Conservation (phyloP, 208 protist genomes). For the Willaertia magna region DNA sequence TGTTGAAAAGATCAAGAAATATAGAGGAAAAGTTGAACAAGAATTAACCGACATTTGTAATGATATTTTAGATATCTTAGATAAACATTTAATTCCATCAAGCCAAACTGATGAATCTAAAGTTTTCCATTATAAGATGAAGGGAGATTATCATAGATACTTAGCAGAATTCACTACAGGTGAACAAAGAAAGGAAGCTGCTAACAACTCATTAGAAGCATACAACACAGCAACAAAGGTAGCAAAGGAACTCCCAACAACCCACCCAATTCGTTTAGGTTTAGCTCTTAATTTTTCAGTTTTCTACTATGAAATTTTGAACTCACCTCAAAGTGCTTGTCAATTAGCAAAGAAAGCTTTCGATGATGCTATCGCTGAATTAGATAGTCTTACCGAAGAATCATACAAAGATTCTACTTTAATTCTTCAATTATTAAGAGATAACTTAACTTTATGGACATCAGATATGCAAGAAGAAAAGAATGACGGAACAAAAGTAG, state of each 20-base stretch:
- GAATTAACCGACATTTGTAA: constrained; percentile 95
- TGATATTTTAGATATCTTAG: constrained; percentile 86
- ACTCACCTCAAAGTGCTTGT: constrained; percentile 83
- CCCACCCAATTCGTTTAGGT: constrained; percentile 94
- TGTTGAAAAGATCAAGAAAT: constrained; percentile 66
- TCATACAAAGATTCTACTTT: constrained; percentile 96
- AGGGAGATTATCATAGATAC: constrained; percentile 91
- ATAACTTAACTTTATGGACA: constrained; percentile 97
- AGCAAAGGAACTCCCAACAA: constrained; percentile 56
- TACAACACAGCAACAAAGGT: constrained; percentile 45
- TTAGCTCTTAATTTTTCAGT: constrained; percentile 99
- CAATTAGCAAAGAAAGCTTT: constrained; percentile 89
- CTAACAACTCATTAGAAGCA: constrained; percentile 41
- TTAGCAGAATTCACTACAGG: constrained; percentile 87
- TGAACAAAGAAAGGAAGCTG: constrained; percentile 39
- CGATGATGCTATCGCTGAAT: constrained; percentile 88
- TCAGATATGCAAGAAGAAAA: constrained; percentile 50
- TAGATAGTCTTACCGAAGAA: constrained; percentile 92
- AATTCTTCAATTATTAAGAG: constrained; percentile 96
- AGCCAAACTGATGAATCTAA: constrained; percentile 65
- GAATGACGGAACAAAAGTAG: not conserved
- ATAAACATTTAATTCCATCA: constrained; percentile 88
- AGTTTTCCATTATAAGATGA: constrained; percentile 89
- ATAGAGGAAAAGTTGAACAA: constrained; percentile 84
- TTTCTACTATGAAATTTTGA: constrained; percentile 99